A percentile compares a stretch with the other conserved stretches of the same genome.
phyloP scores from a whole-genome alignment of 202 grass and related monocot species.

The Panicum hallii region DNA sequence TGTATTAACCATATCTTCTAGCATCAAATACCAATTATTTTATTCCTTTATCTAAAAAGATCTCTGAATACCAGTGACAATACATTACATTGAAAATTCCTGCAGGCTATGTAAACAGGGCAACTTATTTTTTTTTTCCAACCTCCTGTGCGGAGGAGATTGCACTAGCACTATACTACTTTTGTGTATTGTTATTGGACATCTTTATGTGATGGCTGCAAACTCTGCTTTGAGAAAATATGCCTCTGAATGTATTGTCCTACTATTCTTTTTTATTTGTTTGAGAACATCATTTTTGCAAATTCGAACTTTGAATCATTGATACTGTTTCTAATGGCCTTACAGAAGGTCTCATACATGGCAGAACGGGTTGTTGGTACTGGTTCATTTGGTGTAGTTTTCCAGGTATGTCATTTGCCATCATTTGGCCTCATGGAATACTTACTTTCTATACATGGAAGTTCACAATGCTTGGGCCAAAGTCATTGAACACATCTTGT shows the following conservation, averaged over 20 bases:
- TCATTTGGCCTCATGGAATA: slow-evolving; percentile 24
- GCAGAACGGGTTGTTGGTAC: slow-evolving; percentile 96
- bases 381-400: slow-evolving; percentile 98
- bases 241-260: slow-evolving; percentile 9
- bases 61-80: background rate
- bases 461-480: slow-evolving; percentile 15
- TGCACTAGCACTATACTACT: background rate
- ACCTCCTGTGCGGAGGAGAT: background rate
- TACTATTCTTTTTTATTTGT: background rate
- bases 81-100: background rate
- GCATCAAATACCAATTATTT: background rate
- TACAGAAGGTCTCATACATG: slow-evolving; percentile 97
- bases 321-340: slow-evolving; percentile 52
- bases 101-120: background rate
- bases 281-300: background rate
- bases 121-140: background rate
- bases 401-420: slow-evolving; percentile 65
- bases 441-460: slow-evolving; percentile 2
- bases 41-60: background rate
- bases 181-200: background rate
- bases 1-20: slow-evolving; percentile 19
- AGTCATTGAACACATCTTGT: slow-evolving; percentile 43
- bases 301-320: background rate
- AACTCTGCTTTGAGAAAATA: slow-evolving; percentile 10
- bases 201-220: background rate